Evolutionary conservation across 176 grass and related monocot species (phyloP), one percentile per base, ranked within the genome.

Genomic region (Lolium perenne): DNA sequence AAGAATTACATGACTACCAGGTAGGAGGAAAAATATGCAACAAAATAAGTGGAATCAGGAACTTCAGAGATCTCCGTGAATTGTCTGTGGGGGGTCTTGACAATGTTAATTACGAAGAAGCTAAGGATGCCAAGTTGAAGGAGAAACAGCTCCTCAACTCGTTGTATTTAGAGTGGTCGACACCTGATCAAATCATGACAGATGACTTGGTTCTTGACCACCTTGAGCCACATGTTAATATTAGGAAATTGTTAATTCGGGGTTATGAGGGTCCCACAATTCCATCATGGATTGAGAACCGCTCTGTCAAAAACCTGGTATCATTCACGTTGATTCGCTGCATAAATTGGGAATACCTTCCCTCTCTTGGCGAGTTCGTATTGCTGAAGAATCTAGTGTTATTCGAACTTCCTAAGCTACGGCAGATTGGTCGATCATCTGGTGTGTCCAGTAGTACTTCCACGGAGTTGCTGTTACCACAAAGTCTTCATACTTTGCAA

Each of bases 311-410:
- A 50, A 89, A 55, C 51, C 20, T 89, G 22, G 45, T 72, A 17
- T 73, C 74, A 54, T 81, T 89, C 4, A 40, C 80, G 81, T 74
- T 89, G 43, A 50, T 18, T 51, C 2, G 14, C 0, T 89, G 87
- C 25, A 22, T 7, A 23, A 62, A 18, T 49, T 89, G 59, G 66
- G 38, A 18, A 12, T 26, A 1, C 51, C 87, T 89, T 5, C 87
- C 87, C 8, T 7, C 16, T 10, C 51, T 89, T 68, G 81, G 81
- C 54, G 85, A 89, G 8, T 32, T 89, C 53, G 1, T 11, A 7
- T 29, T 10, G 4, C 87, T 89, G 49, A 26, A 73, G 21, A 46
- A 79, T 71, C 74, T 89, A 21, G 45, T 26, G 1, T 63, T 85
- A 73, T 20, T 58, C 5, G 40, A 49, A 0, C 69, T 89, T 62